phyloP scores from a whole-genome alignment of 352 stramenopile species.

The Saprolegnia parasitica region DNA sequence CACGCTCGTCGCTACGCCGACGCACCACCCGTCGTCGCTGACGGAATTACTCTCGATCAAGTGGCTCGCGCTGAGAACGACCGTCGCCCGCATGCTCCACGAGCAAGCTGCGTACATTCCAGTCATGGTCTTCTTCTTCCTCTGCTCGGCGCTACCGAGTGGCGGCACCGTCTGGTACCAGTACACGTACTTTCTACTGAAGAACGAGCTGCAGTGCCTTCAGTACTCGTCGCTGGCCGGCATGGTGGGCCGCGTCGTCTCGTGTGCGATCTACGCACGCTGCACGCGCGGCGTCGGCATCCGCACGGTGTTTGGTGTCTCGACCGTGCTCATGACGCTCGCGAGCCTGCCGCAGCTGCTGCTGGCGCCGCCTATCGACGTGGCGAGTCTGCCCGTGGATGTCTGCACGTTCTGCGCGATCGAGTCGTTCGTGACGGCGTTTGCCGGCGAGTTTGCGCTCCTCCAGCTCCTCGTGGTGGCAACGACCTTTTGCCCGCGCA shows the following conservation, averaged over 20 bases:
- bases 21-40: neutral
- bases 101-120: constrained; percentile 31
- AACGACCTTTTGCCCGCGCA: constrained; percentile 68
- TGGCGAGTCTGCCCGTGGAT: constrained; percentile 45
- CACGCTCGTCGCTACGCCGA: neutral
- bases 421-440: constrained; percentile 73
- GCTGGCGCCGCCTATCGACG: constrained; percentile 46
- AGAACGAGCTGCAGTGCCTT: constrained; percentile 53
- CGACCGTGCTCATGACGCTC: constrained; percentile 56
- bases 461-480: constrained; percentile 75
- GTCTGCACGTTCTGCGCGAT: constrained; percentile 59
- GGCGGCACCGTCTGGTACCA: constrained; percentile 77
- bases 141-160: constrained; percentile 61
- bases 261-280: constrained; percentile 68
- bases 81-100: constrained; percentile 2
- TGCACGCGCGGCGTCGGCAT: constrained; percentile 60
- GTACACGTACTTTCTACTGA: constrained; percentile 65
- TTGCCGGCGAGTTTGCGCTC: constrained; percentile 74
- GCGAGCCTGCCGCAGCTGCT: constrained; percentile 61
- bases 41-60: neutral
- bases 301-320: constrained; percentile 66
- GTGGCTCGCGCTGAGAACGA: neutral
- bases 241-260: constrained; percentile 65
- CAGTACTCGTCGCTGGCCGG: constrained; percentile 66
- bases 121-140: constrained; percentile 77